A percentile compares a stretch with the other conserved stretches of the same genome.
phyloP scores from a whole-genome alignment of 148 eudicot species.

The Amaranthus palmeri region DNA sequence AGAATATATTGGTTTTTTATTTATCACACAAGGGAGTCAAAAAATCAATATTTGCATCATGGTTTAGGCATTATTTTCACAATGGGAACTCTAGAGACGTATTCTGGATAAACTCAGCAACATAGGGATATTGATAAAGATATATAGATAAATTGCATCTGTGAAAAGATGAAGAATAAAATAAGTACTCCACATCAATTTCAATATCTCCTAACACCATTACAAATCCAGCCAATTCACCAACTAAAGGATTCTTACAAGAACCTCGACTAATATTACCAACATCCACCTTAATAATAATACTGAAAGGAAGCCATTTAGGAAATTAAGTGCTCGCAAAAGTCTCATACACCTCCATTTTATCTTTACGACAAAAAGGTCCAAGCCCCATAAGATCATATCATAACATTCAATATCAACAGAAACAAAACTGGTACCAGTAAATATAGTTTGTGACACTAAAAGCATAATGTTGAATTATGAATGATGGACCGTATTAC shows the following conservation, averaged over 20 bases:
- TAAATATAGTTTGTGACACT: no score
- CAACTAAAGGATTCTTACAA: neutral
- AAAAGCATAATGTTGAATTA: neutral
- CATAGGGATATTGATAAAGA: neutral
- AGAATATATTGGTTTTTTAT: no score
- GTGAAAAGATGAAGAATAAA: neutral
- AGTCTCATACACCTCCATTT: neutral
- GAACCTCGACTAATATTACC: neutral
- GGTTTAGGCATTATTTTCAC: neutral
- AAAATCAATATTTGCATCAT: neutral
- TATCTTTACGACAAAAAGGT: neutral
- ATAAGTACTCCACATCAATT: neutral
- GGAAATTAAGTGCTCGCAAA: neutral
- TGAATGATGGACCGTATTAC: neutral
- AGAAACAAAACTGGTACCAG: neutral
- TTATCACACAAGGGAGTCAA: no score
- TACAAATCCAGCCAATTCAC: neutral
- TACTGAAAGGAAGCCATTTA: neutral
- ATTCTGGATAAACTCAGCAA: neutral
- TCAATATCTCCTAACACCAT: neutral
- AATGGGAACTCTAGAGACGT: neutral
- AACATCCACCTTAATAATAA: neutral
- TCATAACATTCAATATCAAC: neutral
- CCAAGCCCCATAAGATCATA: neutral
- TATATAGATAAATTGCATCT: neutral